These are phyloP conservation scores for Asterionellopsis glacialis DNA, from an alignment of 108 stramenopile genomes.

Conservation along the genomic window DNA sequence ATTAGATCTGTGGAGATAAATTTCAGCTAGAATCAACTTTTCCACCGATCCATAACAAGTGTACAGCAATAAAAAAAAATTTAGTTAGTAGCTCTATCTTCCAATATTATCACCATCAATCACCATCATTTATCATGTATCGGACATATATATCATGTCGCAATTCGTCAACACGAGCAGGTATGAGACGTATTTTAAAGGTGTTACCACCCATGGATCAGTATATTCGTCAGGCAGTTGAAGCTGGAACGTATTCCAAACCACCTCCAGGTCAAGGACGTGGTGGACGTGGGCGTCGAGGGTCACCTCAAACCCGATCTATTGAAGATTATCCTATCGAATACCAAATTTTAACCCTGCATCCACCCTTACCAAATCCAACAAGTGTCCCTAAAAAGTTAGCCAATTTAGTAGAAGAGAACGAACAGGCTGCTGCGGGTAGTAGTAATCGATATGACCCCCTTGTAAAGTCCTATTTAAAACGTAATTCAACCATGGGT, in stretches of 20 bases:
- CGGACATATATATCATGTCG: background rate
- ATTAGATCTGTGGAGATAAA: no score
- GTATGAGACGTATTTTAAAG: constrained; percentile 41
- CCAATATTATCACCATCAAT: no score
- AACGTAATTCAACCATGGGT: constrained; percentile 1
- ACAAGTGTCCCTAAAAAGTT: constrained; percentile 53
- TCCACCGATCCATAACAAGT: no score
- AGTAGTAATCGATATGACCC: constrained; percentile 36
- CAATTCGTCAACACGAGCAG: constrained; percentile 26
- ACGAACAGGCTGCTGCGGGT: constrained; percentile 8
- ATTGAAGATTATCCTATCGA: constrained; percentile 70
- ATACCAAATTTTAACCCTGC: constrained; percentile 64
- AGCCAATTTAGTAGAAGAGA: constrained; percentile 16
- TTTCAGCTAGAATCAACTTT: no score
- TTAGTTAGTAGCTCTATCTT: no score
- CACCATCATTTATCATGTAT: background rate
- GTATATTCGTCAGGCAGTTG: constrained; percentile 36
- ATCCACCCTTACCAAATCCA: constrained; percentile 67
- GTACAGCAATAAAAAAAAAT: no score
- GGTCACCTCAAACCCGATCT: constrained; percentile 10
- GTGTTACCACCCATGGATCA: constrained; percentile 19
- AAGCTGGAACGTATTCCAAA: constrained; percentile 32
- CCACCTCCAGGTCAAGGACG: constrained; percentile 2
- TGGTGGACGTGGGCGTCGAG: constrained; percentile 21
- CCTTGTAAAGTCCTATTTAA: constrained; percentile 46